Base-by-base conservation (phyloP, 441 rosid species). In the Kokia cookei region DNA sequence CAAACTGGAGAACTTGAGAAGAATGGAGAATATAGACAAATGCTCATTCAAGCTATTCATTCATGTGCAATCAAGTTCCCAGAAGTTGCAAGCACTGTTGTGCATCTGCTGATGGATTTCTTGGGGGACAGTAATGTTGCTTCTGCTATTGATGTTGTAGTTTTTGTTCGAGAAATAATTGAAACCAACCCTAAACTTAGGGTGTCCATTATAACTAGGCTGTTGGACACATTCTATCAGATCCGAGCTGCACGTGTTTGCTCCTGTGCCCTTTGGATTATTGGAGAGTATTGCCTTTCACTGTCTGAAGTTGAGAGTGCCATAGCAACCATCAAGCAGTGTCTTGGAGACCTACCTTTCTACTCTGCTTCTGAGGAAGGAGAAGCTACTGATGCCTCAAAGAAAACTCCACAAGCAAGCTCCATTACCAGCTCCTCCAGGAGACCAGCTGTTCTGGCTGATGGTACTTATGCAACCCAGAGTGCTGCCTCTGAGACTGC, bases 1-100 rank as follows among this genome's bases (percentile, higher is more conserved):
- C 98, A 93, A 79, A 84, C 83, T 29, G 97, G 94, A 79, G 97
- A 93, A 82, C 93, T 83, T 78, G 98, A 93, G 85, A 93, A 92
- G 90, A 92, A 90, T 61, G 98, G 93, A 1, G 98, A 93, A 71
- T 92, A 89, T 69, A 87, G 97, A 74, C 98, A 92, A 76, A 89
- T 93, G 97, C 96, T 93, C 7, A 90, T 93, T 76, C 98, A 93
- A 84, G 98, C 96, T 61, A 93, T 93, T 70, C 98, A 93, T 73
- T 81, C 93, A 59, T 93, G 98, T 81, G 98, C 97, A 3, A 77
- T 93, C 78, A 91, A 93, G 84, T 93, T 91, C 88, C 97, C 98
- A 47, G 93, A 93, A 77, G 98, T 93, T 67, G 98, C 97, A 80
- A 86, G 97, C 86, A 87, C 97, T 0, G 97, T 93, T 64, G 97